Evolutionary conservation across 2,329 filamentous ascomycete species (phyloP), one percentile per base, ranked within the genome.

Genomic region (Cadophora malorum): DNA sequence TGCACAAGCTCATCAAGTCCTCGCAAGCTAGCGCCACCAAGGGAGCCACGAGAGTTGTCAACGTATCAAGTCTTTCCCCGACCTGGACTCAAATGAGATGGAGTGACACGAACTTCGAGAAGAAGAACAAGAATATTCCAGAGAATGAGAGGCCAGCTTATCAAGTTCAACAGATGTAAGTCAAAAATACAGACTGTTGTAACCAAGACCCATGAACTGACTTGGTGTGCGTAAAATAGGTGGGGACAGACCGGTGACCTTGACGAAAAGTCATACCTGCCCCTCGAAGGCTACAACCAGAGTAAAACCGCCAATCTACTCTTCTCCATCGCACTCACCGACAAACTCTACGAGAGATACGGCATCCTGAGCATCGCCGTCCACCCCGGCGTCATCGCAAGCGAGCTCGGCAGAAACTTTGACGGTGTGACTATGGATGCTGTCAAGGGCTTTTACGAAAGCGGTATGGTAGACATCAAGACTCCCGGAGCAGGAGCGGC

Each of bases 291-390:
- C 2, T 80, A 80, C 70, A 79, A 77, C 66, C 74, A 77, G 65
- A 77, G 77, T 74, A 80, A 80, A 69, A 70, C 78, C 6, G 78
- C 78, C 12, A 80, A 80, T 60, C 68, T 80, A 38, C 73, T 80
- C 5, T 79, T 78, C 60, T 70, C 71, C 3, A 71, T 80, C 50
- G 78, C 64, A 0, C 60, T 73, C 8, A 79, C 71, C 59, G 64
- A 66, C 55, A 69, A 74, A 23, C 65, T 80, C 23, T 70, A 72
- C n/a, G 49, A 28, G 4, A 72, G 72, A 33, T 49, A 67, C 60
- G 71, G 72, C 1, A 73, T 79, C 21, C 70, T 73, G 38, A 74
- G 74, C 8, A 75, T 75, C 31, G 75, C 75, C 7, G 49, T 79
- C 35, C 76, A 79, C 61, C 78, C 77, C 21, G 78, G 78, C 12